Conservation (phyloP, 768 basidiomycete species). For the Kwoniella dejecticola region DNA sequence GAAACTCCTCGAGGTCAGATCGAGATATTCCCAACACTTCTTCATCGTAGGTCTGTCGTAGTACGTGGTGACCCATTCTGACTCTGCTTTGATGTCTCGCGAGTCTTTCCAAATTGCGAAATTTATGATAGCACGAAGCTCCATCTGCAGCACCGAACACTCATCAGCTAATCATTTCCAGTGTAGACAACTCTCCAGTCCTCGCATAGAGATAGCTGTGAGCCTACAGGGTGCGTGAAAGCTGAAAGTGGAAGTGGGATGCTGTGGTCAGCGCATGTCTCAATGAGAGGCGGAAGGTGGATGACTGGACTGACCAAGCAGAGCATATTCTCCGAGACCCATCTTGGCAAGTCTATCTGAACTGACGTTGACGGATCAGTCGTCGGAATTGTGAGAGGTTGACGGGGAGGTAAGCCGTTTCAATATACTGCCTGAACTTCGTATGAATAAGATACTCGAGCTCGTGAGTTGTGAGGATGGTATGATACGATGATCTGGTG, state of each 20-base stretch:
- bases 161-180: too few species aligned
- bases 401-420: too few species aligned
- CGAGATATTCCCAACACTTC: slow-evolving; percentile 84
- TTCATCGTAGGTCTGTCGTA: slow-evolving; percentile 87
- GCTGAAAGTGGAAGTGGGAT: slow-evolving; percentile 11
- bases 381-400: too few species aligned
- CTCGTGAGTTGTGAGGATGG: too few species aligned
- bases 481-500: background rate
- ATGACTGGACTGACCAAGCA: slow-evolving; percentile 9
- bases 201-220: background rate
- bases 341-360: slow-evolving; percentile 2
- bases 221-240: slow-evolving; percentile 37
- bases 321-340: slow-evolving; percentile 17
- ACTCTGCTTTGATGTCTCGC: slow-evolving; percentile 75
- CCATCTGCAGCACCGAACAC: slow-evolving; percentile 57
- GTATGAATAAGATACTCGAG: too few species aligned
- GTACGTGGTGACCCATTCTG: slow-evolving; percentile 76
- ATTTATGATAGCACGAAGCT: slow-evolving; percentile 79
- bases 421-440: too few species aligned
- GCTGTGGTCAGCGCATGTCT: slow-evolving; percentile 5
- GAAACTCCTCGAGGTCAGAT: slow-evolving; percentile 85
- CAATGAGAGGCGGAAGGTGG: too few species aligned
- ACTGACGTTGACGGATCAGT: too few species aligned
- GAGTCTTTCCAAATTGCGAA: slow-evolving; percentile 81
- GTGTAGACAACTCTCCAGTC: too few species aligned